phyloP scores from a whole-genome alignment of 2,329 filamentous ascomycete species.

The Diaporthe sp. region DNA sequence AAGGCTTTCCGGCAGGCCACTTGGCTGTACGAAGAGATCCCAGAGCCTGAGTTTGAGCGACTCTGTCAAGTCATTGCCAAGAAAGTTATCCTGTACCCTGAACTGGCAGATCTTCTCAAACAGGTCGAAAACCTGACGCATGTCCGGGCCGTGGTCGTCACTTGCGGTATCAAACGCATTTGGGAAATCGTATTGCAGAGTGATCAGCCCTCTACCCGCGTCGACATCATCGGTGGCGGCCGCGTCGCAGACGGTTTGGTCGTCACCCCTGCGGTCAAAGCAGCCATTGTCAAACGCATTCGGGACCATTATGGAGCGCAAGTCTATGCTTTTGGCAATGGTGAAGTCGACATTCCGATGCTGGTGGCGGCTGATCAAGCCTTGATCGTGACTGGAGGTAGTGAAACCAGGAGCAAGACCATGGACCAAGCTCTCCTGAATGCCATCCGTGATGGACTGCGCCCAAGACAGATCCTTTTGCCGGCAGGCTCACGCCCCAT shows the following conservation, averaged over 20 bases:
- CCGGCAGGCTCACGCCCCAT: constrained; percentile 54
- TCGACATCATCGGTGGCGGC: constrained; percentile 66
- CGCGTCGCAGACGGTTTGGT: constrained; percentile 61
- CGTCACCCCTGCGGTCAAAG: constrained; percentile 65
- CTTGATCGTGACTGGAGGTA: constrained; percentile 66
- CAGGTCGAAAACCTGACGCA: constrained; percentile 47
- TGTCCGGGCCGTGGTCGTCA: constrained; percentile 64
- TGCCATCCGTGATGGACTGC: constrained; percentile 57
- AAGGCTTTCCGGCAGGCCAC: constrained; percentile 66
- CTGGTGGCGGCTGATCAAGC: constrained; percentile 60
- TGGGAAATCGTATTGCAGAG: constrained; percentile 67
- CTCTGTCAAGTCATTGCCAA: constrained; percentile 60
- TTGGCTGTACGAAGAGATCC: constrained; percentile 63
- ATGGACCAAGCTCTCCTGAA: constrained; percentile 62
- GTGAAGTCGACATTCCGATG: constrained; percentile 30
- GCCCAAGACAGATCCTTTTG: constrained; percentile 60
- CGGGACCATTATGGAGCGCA: background rate
- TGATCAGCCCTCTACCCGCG: constrained; percentile 53
- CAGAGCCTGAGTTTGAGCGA: constrained; percentile 54
- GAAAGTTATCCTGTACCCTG: constrained; percentile 56
- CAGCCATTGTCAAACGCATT: constrained; percentile 37
- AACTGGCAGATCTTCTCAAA: constrained; percentile 60
- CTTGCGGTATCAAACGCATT: constrained; percentile 63
- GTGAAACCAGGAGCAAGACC: constrained; percentile 58
- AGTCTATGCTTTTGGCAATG: constrained; percentile 28